These are phyloP conservation scores for Pharus latifolius DNA, from an alignment of 176 grass and related monocot genomes.

Conservation along the genomic window DNA sequence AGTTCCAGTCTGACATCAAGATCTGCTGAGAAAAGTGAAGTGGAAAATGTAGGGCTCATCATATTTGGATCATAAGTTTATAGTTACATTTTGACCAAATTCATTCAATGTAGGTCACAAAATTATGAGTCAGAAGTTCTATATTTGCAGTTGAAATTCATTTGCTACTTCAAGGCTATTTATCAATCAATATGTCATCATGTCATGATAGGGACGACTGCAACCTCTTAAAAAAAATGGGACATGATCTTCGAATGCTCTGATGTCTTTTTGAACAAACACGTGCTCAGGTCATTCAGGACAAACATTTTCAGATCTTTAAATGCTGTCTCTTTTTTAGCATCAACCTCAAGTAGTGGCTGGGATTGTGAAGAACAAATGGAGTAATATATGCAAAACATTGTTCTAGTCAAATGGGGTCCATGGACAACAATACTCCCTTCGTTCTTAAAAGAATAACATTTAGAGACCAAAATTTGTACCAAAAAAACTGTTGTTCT, in stretches of 20 bases:
- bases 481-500: no score
- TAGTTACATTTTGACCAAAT: neutral
- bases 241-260: no score
- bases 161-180: neutral
- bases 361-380: neutral
- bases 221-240: no score
- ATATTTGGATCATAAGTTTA: neutral
- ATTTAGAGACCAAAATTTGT: no score
- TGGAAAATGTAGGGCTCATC: neutral
- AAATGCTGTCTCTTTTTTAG: neutral
- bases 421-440: neutral
- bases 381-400: neutral
- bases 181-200: no score
- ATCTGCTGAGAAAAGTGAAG: constrained; percentile 29
- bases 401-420: neutral
- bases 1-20: constrained; percentile 19
- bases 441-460: no score
- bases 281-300: neutral
- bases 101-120: no score
- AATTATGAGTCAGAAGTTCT: no score
- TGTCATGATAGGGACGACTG: no score
- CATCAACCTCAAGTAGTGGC: neutral
- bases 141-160: no score
- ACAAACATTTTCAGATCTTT: neutral
- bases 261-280: no score